phyloP scores from a whole-genome alignment of 2,329 filamentous ascomycete genomes.

The Aurifilum marmelostoma region DNA sequence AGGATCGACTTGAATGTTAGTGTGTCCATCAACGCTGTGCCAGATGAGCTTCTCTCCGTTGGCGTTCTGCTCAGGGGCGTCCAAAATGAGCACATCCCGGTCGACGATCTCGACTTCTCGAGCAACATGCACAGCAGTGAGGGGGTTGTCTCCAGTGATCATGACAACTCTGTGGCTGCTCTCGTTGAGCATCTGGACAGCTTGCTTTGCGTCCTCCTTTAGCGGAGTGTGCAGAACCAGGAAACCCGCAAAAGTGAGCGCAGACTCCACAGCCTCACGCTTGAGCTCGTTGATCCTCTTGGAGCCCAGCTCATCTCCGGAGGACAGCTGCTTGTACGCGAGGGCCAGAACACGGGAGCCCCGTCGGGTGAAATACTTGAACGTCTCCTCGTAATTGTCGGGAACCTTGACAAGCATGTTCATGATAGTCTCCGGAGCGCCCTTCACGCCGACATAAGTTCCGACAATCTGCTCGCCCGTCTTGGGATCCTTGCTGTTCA shows the following conservation, averaged over 20 bases:
- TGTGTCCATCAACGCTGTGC: constrained; percentile 91
- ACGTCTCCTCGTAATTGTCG: constrained; percentile 93
- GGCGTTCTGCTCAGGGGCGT: constrained; percentile 88
- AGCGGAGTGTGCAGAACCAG: constrained; percentile 92
- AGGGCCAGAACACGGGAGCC: constrained; percentile 92
- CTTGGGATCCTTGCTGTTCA: constrained; percentile 71
- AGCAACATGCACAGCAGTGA: constrained; percentile 95
- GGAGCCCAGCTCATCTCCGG: constrained; percentile 79
- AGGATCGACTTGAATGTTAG: constrained; percentile 83
- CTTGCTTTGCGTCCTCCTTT: constrained; percentile 93
- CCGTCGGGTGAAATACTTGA: constrained; percentile 95
- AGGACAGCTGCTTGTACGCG: constrained; percentile 88
- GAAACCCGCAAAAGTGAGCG: constrained; percentile 90
- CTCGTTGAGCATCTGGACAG: constrained; percentile 96
- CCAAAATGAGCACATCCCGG: constrained; percentile 89
- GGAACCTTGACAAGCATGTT: constrained; percentile 87
- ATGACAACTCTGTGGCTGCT: constrained; percentile 98
- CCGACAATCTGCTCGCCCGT: constrained; percentile 77
- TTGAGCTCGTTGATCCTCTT: constrained; percentile 90
- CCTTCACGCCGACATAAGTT: constrained; percentile 95
- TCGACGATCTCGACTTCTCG: constrained; percentile 97
- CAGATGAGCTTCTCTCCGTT: constrained; percentile 83
- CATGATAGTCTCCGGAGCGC: constrained; percentile 94
- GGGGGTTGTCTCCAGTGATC: constrained; percentile 98
- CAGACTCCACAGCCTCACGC: constrained; percentile 86